Evolutionary conservation across 345 rosid genomes (phyloP).

Genomic region (Raphanus raphanistrum): DNA sequence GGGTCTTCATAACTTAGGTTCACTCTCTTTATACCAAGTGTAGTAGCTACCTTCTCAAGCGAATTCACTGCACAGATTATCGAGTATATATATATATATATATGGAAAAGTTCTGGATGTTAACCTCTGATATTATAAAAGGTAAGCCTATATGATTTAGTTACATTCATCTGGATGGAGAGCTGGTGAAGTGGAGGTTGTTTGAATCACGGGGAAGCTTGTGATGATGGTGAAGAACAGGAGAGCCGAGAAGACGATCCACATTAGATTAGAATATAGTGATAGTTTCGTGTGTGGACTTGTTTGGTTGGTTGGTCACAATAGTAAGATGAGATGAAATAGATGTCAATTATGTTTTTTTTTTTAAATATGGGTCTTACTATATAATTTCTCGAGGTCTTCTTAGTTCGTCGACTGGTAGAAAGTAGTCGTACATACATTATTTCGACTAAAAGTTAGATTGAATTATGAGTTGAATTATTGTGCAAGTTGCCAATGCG

Average conservation of each 20-base stretch:
- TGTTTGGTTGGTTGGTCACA: not conserved
- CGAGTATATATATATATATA: not conserved
- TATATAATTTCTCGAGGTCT: not conserved
- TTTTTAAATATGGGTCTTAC: too few relatives aligned
- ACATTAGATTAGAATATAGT: not conserved
- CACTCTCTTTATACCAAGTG: conserved; percentile 26
- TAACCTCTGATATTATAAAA: not conserved
- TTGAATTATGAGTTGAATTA: not conserved
- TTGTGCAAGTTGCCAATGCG: not conserved
- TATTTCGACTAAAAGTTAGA: not conserved
- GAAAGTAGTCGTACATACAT: not conserved
- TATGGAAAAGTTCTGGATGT: not conserved
- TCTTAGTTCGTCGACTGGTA: not conserved
- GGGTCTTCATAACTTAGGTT: conserved; percentile 20
- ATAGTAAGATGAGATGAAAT: not conserved
- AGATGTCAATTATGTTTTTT: not conserved
- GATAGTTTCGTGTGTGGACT: not conserved
- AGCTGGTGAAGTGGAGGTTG: conserved; percentile 13
- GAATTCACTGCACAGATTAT: conserved; percentile 1
- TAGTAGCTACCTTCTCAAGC: conserved; percentile 25
- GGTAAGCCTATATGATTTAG: not conserved
- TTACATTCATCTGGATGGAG: conserved; percentile 30
- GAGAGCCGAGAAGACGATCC: not conserved
- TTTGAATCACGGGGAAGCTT: conserved; percentile 1
- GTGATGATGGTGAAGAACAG: conserved; percentile 5